Conservation (phyloP, 2,329 filamentous ascomycete species). For the Fusarium azukiicola region DNA sequence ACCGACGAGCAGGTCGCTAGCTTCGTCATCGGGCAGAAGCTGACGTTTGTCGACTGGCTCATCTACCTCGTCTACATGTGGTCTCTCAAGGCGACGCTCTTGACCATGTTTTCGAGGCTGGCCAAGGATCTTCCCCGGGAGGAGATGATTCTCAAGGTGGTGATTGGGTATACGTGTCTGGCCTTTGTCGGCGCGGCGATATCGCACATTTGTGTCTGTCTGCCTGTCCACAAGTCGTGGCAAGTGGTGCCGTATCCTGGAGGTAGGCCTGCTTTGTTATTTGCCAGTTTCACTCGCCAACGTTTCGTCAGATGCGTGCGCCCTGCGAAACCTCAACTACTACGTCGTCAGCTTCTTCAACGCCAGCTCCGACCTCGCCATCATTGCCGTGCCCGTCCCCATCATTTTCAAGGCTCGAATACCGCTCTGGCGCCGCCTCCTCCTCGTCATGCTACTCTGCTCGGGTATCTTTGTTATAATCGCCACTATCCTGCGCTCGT, state of each 20-base stretch:
- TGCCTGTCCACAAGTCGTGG: slow-evolving; percentile 7
- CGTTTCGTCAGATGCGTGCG: not conserved
- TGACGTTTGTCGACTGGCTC: slow-evolving; percentile 21
- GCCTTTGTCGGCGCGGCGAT: not conserved
- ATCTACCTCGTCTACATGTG: slow-evolving; percentile 18
- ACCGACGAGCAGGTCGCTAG: not conserved
- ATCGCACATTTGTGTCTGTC: not conserved
- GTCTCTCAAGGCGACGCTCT: slow-evolving; percentile 17
- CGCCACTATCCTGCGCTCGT: slow-evolving; percentile 3
- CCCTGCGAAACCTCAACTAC: slow-evolving; percentile 24
- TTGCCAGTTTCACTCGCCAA: not conserved
- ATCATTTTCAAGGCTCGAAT: slow-evolving; percentile 13
- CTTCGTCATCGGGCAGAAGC: slow-evolving; percentile 22
- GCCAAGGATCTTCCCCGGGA: slow-evolving; percentile 18
- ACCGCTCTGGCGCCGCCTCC: not conserved
- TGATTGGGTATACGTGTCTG: not conserved
- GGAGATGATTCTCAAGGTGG: not conserved
- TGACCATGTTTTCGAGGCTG: slow-evolving; percentile 11
- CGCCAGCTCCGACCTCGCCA: slow-evolving; percentile 20
- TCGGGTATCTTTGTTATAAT: slow-evolving; percentile 14
- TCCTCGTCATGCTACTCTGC: not conserved
- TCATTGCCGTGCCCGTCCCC: not conserved
- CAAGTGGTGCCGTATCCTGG: slow-evolving; percentile 23
- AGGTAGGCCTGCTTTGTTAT: not conserved
- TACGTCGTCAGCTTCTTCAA: slow-evolving; percentile 23